Conservation (phyloP, 257 asterid species). For the Coffea canephora region DNA sequence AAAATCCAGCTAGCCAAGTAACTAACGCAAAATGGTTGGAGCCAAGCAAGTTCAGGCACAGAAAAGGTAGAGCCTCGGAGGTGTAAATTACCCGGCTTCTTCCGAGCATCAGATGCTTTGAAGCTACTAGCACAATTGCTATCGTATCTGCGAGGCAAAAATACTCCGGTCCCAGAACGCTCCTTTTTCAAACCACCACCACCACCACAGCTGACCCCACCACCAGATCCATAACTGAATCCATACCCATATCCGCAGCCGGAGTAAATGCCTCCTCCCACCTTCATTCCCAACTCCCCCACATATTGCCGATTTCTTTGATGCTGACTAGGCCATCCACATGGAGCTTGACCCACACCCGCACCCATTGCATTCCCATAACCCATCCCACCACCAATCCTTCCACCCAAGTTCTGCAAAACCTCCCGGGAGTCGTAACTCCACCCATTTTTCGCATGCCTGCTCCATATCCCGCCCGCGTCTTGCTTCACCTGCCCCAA, state of each 20-base stretch:
- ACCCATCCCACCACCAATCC: background rate
- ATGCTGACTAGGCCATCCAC: slow-evolving; percentile 28
- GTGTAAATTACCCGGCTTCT: slow-evolving; percentile 53
- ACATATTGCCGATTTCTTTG: background rate
- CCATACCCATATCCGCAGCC: slow-evolving; percentile 24
- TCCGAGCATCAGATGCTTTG: slow-evolving; percentile 41
- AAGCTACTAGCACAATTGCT: slow-evolving; percentile 11
- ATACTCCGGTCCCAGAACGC: slow-evolving; percentile 81
- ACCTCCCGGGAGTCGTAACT: slow-evolving; percentile 21
- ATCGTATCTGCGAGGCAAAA: slow-evolving; percentile 61
- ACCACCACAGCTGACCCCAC: background rate
- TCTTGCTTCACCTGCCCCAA: slow-evolving; percentile 30
- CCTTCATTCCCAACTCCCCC: background rate
- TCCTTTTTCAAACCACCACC: slow-evolving; percentile 36
- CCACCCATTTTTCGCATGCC: slow-evolving; percentile 20
- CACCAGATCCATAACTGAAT: slow-evolving; percentile 17
- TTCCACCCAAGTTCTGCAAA: slow-evolving; percentile 7
- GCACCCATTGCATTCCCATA: background rate
- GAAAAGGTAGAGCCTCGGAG: background rate
- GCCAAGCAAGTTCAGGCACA: background rate
- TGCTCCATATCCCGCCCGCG: slow-evolving; percentile 36
- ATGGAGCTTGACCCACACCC: slow-evolving; percentile 2
- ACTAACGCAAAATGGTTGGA: background rate
- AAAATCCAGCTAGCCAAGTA: background rate
- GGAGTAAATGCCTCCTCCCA: background rate